Evolutionary conservation across 805 yeast species (phyloP).

Genomic region (Sugiyamaella smithiae): DNA sequence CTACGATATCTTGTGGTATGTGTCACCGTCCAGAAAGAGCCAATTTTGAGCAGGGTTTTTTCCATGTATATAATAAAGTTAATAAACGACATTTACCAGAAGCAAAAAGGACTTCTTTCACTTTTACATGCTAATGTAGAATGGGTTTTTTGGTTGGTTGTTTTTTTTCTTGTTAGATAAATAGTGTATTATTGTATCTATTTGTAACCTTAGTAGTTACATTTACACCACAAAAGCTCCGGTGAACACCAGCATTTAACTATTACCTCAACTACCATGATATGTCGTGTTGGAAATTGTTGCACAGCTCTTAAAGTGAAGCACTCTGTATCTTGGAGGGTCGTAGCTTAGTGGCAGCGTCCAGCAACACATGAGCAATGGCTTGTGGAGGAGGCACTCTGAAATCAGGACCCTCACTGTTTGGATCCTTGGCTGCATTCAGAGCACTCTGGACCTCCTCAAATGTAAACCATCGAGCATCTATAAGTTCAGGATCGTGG

Average conservation of each 20-base stretch:
- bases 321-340: background rate
- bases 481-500: constrained; percentile 81
- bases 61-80: background rate
- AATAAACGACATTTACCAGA: background rate
- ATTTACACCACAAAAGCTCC: too few species aligned
- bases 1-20: constrained; percentile 11
- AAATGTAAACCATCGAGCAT: constrained; percentile 80
- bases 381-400: constrained; percentile 34
- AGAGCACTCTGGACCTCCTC: constrained; percentile 47
- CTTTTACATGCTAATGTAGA: too few species aligned
- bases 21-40: background rate
- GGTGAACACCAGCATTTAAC: too few species aligned
- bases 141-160: too few species aligned
- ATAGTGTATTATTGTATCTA: too few species aligned
- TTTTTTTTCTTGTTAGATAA: too few species aligned
- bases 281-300: too few species aligned
- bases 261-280: too few species aligned
- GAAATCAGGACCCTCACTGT: constrained; percentile 12
- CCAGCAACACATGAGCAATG: constrained; percentile 35
- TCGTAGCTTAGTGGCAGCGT: constrained; percentile 23
- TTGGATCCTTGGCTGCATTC: constrained; percentile 18
- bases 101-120: background rate
- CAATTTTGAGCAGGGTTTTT: background rate
- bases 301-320: too few species aligned
- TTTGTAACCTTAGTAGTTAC: too few species aligned